These are phyloP conservation scores for Astrephomene gubernaculifera DNA, from an alignment of 139 green algal genomes.

Conservation along the genomic window DNA sequence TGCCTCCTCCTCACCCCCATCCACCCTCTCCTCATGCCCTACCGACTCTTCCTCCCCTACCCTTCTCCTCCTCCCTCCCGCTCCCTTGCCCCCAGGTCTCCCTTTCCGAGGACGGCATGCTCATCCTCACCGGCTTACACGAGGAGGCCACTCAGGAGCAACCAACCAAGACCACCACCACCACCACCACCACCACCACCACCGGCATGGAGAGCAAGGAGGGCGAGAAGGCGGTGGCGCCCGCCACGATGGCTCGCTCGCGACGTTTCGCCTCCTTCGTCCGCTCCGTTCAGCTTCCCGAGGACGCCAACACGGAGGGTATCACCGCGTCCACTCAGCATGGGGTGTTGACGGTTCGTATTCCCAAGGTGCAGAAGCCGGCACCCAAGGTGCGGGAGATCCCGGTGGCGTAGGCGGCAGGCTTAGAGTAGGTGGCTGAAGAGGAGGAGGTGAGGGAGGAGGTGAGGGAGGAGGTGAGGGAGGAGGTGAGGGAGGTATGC, in stretches of 20 bases:
- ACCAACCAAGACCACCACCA: background rate
- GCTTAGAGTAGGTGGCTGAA: too few relatives aligned
- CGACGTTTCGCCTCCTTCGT: slow-evolving; percentile 22
- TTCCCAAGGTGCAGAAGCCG: slow-evolving; percentile 21
- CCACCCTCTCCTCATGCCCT: background rate
- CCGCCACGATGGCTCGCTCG: background rate
- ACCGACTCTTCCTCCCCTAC: background rate
- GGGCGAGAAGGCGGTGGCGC: background rate
- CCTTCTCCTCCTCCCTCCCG: background rate
- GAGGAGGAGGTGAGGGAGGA: too few relatives aligned
- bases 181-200: too few relatives aligned
- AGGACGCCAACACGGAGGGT: background rate
- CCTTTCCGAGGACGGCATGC: slow-evolving; percentile 20
- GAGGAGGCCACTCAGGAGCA: background rate
- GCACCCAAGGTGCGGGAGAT: slow-evolving; percentile 16
- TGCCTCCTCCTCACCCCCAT: too few relatives aligned
- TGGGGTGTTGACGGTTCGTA: slow-evolving; percentile 27
- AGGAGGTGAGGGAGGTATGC: too few relatives aligned
- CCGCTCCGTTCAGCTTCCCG: slow-evolving; percentile 12
- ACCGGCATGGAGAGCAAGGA: background rate
- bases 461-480: too few relatives aligned
- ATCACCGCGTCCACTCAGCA: slow-evolving; percentile 35
- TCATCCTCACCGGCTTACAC: slow-evolving; percentile 29
- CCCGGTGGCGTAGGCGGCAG: slow-evolving; percentile 9
- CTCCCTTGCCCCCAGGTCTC: background rate